Evolutionary conservation across 805 yeast species (phyloP).

Genomic region (Candida orba): DNA sequence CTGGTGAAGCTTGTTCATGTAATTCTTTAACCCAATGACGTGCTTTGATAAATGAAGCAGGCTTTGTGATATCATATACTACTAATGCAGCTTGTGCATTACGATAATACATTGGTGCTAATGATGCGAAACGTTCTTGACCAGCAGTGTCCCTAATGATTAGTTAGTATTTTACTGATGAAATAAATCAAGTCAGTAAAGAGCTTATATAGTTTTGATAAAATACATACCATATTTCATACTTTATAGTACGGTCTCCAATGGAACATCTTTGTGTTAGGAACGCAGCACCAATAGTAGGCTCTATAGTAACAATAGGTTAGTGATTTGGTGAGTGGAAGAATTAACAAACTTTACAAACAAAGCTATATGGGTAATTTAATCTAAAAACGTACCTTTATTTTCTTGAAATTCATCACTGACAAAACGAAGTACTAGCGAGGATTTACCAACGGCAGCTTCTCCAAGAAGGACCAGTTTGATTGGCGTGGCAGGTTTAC

Average conservation of each 20-base stretch:
- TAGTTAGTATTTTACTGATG: too few relatives aligned
- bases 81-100: constrained; percentile 96
- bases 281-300: constrained; percentile 97
- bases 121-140: constrained; percentile 91
- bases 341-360: too few relatives aligned
- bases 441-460: constrained; percentile 96
- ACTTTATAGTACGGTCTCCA: constrained; percentile 80
- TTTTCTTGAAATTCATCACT: constrained; percentile 94
- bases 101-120: constrained; percentile 96
- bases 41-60: constrained; percentile 90
- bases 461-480: constrained; percentile 91
- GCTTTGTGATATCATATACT: constrained; percentile 92
- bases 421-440: constrained; percentile 86
- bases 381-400: constrained; percentile 48
- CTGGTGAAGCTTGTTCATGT: constrained; percentile 91
- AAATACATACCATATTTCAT: constrained; percentile 63
- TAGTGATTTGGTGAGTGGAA: constrained; percentile 1
- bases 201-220: too few relatives aligned
- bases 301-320: constrained; percentile 40
- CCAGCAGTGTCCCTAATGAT: constrained; percentile 79
- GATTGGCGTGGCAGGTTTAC: constrained; percentile 56
- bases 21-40: constrained; percentile 97
- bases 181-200: too few relatives aligned
- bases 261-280: constrained; percentile 88
- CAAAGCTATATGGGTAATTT: too few relatives aligned